Conservation (phyloP, 352 stramenopile genomes). For the Phytophthora pseudosyringae region DNA sequence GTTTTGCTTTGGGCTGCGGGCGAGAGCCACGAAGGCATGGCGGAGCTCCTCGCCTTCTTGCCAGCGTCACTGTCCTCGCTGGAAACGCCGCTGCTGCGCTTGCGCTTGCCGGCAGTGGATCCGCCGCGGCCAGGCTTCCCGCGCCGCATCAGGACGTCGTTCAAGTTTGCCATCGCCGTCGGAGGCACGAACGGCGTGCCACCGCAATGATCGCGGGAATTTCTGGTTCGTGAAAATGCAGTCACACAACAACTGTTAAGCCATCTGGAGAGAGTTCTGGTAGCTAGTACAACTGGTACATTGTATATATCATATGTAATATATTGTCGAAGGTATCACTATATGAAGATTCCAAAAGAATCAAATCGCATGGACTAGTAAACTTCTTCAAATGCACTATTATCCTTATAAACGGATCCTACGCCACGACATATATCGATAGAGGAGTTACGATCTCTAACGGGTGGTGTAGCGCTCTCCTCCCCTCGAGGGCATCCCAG, state of each 20-base stretch:
- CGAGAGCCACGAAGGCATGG: conserved; percentile 21
- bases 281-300: background rate
- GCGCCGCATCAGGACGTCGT: conserved; percentile 57
- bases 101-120: conserved; percentile 41
- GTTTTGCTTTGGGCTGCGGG: conserved; percentile 22
- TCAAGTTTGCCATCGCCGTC: conserved; percentile 34
- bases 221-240: background rate
- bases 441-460: conserved; percentile 13
- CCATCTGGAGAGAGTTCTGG: background rate
- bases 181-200: conserved; percentile 6
- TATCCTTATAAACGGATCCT: background rate
- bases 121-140: conserved; percentile 12
- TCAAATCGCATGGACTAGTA: background rate
- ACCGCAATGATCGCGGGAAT: conserved; percentile 8
- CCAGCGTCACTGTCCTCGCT: background rate
- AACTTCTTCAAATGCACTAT: background rate
- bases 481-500: background rate
- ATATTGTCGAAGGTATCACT: background rate
- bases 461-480: conserved; percentile 34
- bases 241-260: conserved; percentile 3
- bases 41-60: conserved; percentile 27
- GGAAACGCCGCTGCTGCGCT: conserved; percentile 23
- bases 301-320: background rate
- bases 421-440: conserved; percentile 6
- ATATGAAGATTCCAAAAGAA: background rate